Evolutionary conservation across 805 yeast species (phyloP).

Genomic region (Monosporozyma yasuniensis): DNA sequence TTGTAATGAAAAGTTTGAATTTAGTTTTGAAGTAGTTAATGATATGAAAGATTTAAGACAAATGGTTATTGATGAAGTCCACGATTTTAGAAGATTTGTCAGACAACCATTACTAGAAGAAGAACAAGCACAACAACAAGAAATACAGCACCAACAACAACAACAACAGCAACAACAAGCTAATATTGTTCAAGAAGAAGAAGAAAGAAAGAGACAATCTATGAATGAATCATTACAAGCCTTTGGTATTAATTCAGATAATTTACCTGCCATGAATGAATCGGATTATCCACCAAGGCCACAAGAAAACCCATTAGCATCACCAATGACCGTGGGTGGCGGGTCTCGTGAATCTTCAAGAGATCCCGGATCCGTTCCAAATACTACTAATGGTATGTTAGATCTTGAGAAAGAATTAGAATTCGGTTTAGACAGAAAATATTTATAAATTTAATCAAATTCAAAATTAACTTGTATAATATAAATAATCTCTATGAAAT

Average conservation of each 20-base stretch:
- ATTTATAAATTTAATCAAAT: conserved; percentile 5
- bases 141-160: conserved; percentile 12
- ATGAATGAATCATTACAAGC: conserved; percentile 18
- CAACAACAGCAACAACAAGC: conserved; percentile 18
- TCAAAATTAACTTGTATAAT: background rate
- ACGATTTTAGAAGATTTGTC: conserved; percentile 68
- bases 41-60: conserved; percentile 67
- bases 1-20: conserved; percentile 75
- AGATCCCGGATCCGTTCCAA: background rate
- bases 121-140: conserved; percentile 29
- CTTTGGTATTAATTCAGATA: conserved; percentile 42
- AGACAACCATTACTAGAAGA: conserved; percentile 62
- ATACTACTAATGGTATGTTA: conserved; percentile 19
- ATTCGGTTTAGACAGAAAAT: conserved; percentile 54
- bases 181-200: background rate
- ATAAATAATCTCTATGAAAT: background rate
- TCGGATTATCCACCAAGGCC: conserved; percentile 55
- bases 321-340: conserved; percentile 14
- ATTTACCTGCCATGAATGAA: conserved; percentile 28
- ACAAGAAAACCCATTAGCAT: conserved; percentile 37
- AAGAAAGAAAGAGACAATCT: background rate
- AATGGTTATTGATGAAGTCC: conserved; percentile 75
- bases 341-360: conserved; percentile 5
- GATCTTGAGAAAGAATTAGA: conserved; percentile 60
- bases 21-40: conserved; percentile 75